Conservation (phyloP, 257 asterid species). For the Rehmannia glutinosa region DNA sequence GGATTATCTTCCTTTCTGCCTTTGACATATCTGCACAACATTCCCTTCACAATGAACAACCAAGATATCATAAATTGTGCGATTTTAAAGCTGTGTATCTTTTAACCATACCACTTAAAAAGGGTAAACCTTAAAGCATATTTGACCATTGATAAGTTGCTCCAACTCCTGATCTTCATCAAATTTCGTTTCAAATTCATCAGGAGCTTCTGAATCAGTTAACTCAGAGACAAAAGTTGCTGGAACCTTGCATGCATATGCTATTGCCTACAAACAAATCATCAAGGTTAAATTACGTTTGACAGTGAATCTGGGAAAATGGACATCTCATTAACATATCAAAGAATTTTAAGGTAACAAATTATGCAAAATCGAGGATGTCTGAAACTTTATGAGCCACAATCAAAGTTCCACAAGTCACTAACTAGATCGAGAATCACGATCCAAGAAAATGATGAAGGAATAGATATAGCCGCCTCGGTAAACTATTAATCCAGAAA, state of each 20-base stretch:
- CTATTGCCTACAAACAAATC: constrained; percentile 58
- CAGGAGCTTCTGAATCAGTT: constrained; percentile 70
- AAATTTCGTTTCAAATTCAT: constrained; percentile 51
- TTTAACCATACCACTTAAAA: constrained; percentile 61
- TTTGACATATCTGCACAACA: constrained; percentile 56
- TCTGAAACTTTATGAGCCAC: no score
- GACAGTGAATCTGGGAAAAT: background rate
- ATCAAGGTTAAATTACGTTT: constrained; percentile 1
- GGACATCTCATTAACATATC: background rate
- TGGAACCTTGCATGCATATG: constrained; percentile 80
- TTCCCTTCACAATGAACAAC: constrained; percentile 31
- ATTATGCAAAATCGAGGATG: background rate
- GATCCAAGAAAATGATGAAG: no score
- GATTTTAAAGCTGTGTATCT: constrained; percentile 12
- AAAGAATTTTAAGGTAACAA: background rate
- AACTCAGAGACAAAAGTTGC: constrained; percentile 46
- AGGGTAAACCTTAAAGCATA: constrained; percentile 89
- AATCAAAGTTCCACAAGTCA: no score
- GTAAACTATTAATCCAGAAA: no score
- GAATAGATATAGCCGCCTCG: no score
- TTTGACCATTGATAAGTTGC: constrained; percentile 76
- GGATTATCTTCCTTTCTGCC: constrained; percentile 70
- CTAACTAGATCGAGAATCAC: no score
- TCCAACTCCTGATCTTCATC: constrained; percentile 78
- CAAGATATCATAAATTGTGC: constrained; percentile 15